A percentile compares a stretch with the other conserved stretches of the same genome.
These are phyloP conservation scores for Bipolaris sorokiniana DNA, from an alignment of 2,329 filamentous ascomycete genomes.

Conservation along the genomic window DNA sequence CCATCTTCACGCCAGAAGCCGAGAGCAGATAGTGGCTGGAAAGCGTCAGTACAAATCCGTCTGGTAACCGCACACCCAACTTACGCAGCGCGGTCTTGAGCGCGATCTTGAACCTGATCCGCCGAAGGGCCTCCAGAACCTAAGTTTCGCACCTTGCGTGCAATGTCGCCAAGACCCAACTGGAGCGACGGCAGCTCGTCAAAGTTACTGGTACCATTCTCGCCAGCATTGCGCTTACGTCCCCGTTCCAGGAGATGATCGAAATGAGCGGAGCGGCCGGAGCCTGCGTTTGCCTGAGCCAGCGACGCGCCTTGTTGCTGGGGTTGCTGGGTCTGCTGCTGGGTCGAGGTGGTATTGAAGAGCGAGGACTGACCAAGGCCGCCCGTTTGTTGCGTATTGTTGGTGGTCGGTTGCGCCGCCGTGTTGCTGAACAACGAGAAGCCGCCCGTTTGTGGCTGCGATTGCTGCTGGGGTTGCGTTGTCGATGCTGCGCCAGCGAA, in stretches of 20 bases:
- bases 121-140: slow-evolving; percentile 72
- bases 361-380: slow-evolving; percentile 35
- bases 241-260: slow-evolving; percentile 68
- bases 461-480: slow-evolving; percentile 35
- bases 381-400: slow-evolving; percentile 40
- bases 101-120: slow-evolving; percentile 53
- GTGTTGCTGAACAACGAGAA: slow-evolving; percentile 34
- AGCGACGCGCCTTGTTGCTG: slow-evolving; percentile 42
- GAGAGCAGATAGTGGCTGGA: slow-evolving; percentile 86
- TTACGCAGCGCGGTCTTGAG: slow-evolving; percentile 59
- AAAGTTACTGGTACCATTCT: slow-evolving; percentile 63
- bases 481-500: slow-evolving; percentile 31
- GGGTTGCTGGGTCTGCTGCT: slow-evolving; percentile 32
- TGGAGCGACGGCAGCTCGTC: slow-evolving; percentile 88
- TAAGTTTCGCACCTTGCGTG: slow-evolving; percentile 75
- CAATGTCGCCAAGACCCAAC: slow-evolving; percentile 87
- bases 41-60: slow-evolving; percentile 21
- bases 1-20: slow-evolving; percentile 89
- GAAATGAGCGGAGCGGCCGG: slow-evolving; percentile 64
- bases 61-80: slow-evolving; percentile 21
- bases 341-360: slow-evolving; percentile 33
- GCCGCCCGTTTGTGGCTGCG: slow-evolving; percentile 32
- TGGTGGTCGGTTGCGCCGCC: slow-evolving; percentile 36
- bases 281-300: slow-evolving; percentile 41
- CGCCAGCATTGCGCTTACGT: slow-evolving; percentile 71